A percentile compares a stretch with the other conserved stretches of the same genome.
Evolutionary conservation across 1,139 yeast species (phyloP).

Genomic region (Diutina rugosa): DNA sequence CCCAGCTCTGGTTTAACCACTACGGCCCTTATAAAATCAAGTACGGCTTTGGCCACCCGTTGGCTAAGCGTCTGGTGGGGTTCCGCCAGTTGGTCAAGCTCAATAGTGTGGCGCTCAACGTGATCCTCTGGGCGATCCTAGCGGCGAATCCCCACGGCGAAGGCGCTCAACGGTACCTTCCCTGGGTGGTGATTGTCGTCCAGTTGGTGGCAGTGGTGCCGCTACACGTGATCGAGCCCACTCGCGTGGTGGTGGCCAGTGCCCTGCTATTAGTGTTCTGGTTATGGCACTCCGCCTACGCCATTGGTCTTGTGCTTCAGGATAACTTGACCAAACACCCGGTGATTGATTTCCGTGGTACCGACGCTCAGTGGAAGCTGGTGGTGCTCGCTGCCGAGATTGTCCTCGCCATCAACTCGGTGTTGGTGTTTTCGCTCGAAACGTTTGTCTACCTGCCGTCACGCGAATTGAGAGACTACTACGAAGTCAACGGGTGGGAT

Average conservation of each 20-base stretch:
- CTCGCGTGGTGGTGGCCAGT: conserved; percentile 18
- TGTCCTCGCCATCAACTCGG: conserved; percentile 13
- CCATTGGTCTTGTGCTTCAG: conserved; percentile 15
- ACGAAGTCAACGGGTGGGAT: conserved; percentile 20
- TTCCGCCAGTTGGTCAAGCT: conserved; percentile 13
- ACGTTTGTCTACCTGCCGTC: conserved; percentile 28
- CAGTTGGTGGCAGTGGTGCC: conserved; percentile 18
- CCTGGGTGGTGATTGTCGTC: conserved; percentile 3
- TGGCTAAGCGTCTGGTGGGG: conserved; percentile 16
- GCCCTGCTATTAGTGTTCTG: conserved; percentile 27
- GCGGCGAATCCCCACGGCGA: not conserved
- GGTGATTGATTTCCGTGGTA: conserved; percentile 8
- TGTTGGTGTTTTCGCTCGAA: conserved; percentile 25
- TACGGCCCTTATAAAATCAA: conserved; percentile 16
- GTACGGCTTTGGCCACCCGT: conserved; percentile 18
- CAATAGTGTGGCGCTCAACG: conserved; percentile 13
- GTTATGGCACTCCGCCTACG: conserved; percentile 19
- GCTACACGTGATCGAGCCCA: conserved; percentile 26
- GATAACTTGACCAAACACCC: conserved; percentile 16
- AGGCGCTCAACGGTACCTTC: not conserved
- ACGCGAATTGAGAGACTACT: conserved; percentile 27
- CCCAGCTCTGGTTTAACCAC: conserved; percentile 10
- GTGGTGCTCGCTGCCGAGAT: conserved; percentile 8
- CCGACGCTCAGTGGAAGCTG: conserved; percentile 9
- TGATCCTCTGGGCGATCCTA: conserved; percentile 3